Evolutionary conservation across 305 asterid species (phyloP), one percentile per base, ranked within the genome.

Genomic region (Galium porrigens): DNA sequence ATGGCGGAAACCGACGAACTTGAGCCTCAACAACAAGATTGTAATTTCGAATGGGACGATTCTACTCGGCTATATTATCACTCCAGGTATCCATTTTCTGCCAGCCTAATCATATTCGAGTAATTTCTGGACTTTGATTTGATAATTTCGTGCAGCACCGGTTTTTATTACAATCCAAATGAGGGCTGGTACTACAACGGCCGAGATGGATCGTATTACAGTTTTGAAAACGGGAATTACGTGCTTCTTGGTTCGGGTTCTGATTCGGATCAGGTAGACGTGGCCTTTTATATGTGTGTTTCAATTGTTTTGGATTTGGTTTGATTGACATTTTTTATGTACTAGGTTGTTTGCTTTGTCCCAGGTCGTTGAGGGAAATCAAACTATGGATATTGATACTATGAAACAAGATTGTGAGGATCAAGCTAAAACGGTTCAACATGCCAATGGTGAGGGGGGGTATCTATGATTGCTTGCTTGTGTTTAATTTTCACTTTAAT

Each of bases 131-230:
- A 25, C n/a, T 39, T 27, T 44, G 10, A 20, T 10, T 39, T 64
- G 44, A 67, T 76, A 41, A 8, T 58, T 41, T 73, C 78, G 65
- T 81, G 73, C 88, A 90, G 97, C 78, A 70, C 94, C 77, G 96
- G 98, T 37, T 86, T 91, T 82, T 91, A 91, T 79, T 90, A 85
- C 64, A 94, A 84, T 55, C 96, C 94, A 34, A 62, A 76, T 63
- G 98, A 82, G 14, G 94, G 88, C 6, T 88, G 98, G 98, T 91
- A 91, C 73, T 91, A 88, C 64, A 88, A 84, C 82, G 78, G 79
- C 74, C 73, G 68, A 60, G 96, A 91, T 78, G 94, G 95, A 54
- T 82, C 76, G 55, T 91, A 88, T 71, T 91, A 91, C 83, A 85
- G 78, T 70, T 91, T 82, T 70, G 96, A 88, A 78, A 80, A 84